These are phyloP conservation scores for Komagataella kurtzmanii DNA, from an alignment of 805 yeast genomes.

Conservation along the genomic window DNA sequence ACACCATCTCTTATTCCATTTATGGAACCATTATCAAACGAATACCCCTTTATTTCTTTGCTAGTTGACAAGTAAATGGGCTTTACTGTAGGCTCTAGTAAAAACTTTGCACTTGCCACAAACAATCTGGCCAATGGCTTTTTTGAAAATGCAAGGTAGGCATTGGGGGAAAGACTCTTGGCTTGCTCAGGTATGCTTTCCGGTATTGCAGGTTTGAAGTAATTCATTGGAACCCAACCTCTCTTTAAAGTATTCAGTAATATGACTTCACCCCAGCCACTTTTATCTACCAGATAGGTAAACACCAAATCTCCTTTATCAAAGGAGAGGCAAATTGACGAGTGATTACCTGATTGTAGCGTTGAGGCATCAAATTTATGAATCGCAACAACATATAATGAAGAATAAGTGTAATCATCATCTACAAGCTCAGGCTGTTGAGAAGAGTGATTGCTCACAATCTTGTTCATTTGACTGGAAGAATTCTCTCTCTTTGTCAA, in stretches of 20 bases:
- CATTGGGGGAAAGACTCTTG: conserved; percentile 3
- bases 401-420: conserved; percentile 10
- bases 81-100: conserved; percentile 49
- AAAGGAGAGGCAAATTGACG: conserved; percentile 63
- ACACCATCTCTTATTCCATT: conserved; percentile 69
- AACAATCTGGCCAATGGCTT: conserved; percentile 42
- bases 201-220: conserved; percentile 33
- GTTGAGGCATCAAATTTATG: conserved; percentile 24
- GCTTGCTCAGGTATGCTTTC: conserved; percentile 10
- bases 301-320: conserved; percentile 59
- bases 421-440: conserved; percentile 3
- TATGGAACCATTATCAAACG: conserved; percentile 42
- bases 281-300: conserved; percentile 65
- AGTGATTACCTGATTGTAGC: conserved; percentile 50
- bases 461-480: neutral
- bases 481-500: neutral
- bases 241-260: conserved; percentile 44
- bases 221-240: conserved; percentile 85
- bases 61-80: conserved; percentile 17
- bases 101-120: conserved; percentile 51
- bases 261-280: conserved; percentile 86
- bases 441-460: neutral
- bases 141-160: conserved; percentile 25
- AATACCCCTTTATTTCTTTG: conserved; percentile 24
- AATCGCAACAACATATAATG: conserved; percentile 20